Conservation (phyloP, 2,329 filamentous ascomycete species). For the Sarocladium kiliense region DNA sequence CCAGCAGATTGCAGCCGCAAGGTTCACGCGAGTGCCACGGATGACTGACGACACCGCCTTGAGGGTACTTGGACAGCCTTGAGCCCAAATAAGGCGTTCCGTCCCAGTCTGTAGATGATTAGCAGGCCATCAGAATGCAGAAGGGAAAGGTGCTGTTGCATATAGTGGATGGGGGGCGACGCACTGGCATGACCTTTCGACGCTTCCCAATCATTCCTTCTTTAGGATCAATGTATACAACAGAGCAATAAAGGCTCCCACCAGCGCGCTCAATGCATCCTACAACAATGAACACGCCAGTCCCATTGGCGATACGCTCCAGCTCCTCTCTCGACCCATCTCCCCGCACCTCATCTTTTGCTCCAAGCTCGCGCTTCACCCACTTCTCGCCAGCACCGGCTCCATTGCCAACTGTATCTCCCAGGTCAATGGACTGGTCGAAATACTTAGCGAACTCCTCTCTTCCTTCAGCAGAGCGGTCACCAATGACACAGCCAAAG, state of each 20-base stretch:
- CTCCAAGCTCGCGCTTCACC: conserved; percentile 54
- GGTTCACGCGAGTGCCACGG: conserved; percentile 70
- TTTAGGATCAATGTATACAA: conserved; percentile 73
- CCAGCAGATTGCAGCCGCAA: conserved; percentile 91
- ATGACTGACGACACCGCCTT: conserved; percentile 75
- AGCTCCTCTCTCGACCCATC: conserved; percentile 71
- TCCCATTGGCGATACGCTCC: conserved; percentile 69
- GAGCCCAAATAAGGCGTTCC: conserved; percentile 84
- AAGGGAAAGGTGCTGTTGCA: no score
- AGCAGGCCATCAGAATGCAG: conserved; percentile 2
- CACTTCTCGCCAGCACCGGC: conserved; percentile 69
- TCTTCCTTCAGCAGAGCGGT: conserved; percentile 61
- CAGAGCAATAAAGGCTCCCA: conserved; percentile 79
- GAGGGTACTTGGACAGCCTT: conserved; percentile 74
- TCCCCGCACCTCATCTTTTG: conserved; percentile 25
- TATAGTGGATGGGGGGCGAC: conserved; percentile 20
- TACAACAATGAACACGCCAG: conserved; percentile 75
- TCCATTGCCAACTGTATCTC: conserved; percentile 60
- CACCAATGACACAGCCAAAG: conserved; percentile 73
- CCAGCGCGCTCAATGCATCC: conserved; percentile 76
- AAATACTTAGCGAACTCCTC: conserved; percentile 84
- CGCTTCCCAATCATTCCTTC: conserved; percentile 75
- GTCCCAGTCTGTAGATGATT: conserved; percentile 54
- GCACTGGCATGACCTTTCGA: conserved; percentile 83
- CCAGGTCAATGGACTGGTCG: conserved; percentile 72